Base-by-base conservation (phyloP, 192 early-diverging fungal genomes). In the Rhizophagus clarus region DNA sequence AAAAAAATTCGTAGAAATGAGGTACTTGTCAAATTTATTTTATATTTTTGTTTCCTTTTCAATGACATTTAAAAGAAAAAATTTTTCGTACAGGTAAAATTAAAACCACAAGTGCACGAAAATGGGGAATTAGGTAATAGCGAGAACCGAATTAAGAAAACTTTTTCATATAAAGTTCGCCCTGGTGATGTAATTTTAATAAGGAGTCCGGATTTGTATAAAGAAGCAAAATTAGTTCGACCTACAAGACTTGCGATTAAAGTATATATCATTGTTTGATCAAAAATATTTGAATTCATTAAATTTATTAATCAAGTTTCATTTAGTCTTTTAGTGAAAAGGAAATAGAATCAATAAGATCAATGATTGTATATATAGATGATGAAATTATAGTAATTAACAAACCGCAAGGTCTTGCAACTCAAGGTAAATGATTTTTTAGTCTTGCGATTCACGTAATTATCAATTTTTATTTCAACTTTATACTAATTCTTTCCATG, bases 301-400 rank as follows among this genome's bases (percentile, higher is more conserved):
- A 22, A 63, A 63, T 63, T 28, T 28, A 40, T 40, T 37, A 0
- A 40, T 40, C 0, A 37, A 37, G 37, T 40, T 40, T 40, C 8
- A 40, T 20, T 20, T 66, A 70, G 68, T 37, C 68, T 22, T 70
- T 70, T 70, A 70, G 32, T 70, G 32, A 31, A 9, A 37, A n/a
- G 2, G 68, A 70, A 32, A 70, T 70, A 20, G 22, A 70, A 42
- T 37, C 17, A n/a, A 70, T 70, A n/a, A 70, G 68, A 70, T 70
- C 68, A 42, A 37, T 70, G 68, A 70, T 70, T 70, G 1, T 70
- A 70, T 70, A 70, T 70, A 26, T 42, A 70, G 68, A 70, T 70
- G 34, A 70, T 40, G 68, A 70, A n/a, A 70, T 70, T 37, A 22
- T 70, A 28, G 68, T 42, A 1, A 40, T 70, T n/a, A 64, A 64